Conservation (phyloP, 2,329 filamentous ascomycete species). For the Colletotrichum spaethianum region DNA sequence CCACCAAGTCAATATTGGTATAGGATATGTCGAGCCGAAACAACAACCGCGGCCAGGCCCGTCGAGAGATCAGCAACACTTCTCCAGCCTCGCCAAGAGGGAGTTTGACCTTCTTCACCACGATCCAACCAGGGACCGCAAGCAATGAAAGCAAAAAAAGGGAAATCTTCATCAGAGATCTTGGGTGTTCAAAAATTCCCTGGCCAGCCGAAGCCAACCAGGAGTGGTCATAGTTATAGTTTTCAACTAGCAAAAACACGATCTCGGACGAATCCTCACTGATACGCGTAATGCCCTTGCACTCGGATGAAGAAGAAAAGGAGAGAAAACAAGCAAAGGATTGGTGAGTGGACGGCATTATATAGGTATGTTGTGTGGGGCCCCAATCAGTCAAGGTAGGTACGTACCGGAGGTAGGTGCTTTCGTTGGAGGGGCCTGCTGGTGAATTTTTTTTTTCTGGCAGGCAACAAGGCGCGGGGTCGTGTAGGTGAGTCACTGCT, state of each 20-base stretch:
- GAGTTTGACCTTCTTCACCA: slow-evolving; percentile 63
- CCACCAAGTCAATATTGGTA: not conserved
- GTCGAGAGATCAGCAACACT: not conserved
- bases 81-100: not conserved
- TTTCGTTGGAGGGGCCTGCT: not conserved
- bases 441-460: not conserved
- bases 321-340: slow-evolving; percentile 44
- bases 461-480: slow-evolving; percentile 26
- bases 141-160: slow-evolving; percentile 64
- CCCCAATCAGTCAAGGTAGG: slow-evolving; percentile 19
- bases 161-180: slow-evolving; percentile 49
- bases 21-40: not conserved
- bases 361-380: slow-evolving; percentile 35
- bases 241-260: slow-evolving; percentile 93
- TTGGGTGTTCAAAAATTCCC: slow-evolving; percentile 82
- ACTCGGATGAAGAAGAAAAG: slow-evolving; percentile 70
- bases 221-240: slow-evolving; percentile 84
- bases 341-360: slow-evolving; percentile 23
- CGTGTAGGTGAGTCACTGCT: slow-evolving; percentile 37
- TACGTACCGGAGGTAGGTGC: slow-evolving; percentile 26
- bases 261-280: slow-evolving; percentile 91
- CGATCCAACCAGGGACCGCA: slow-evolving; percentile 55
- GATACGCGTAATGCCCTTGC: slow-evolving; percentile 85
- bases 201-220: slow-evolving; percentile 76
- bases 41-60: too few species aligned